Base-by-base conservation (phyloP, 768 basidiomycete species). In the Lactarius sanguifluus region DNA sequence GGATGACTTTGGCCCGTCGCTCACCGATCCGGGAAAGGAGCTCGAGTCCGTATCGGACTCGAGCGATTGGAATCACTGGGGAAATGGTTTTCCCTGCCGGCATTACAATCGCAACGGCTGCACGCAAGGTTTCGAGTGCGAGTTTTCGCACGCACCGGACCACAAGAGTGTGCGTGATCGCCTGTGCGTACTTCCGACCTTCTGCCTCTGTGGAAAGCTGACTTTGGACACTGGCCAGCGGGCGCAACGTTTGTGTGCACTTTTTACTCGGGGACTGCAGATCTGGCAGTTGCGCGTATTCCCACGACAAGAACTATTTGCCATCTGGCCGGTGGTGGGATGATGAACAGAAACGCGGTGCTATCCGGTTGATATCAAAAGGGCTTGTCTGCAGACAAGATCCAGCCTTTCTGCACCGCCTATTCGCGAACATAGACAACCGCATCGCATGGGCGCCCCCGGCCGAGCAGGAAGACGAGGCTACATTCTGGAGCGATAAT, bases 51-150 rank as follows among this genome's bases (percentile, higher is more conserved):
- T 79, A 7, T 84, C 82, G 0, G 85, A 86, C 71, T 82, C 82
- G 12, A 84, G 82, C 57, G 85, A 86, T 69, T 85, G 78, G 66
- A 75, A 77, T 47, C 85, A 86, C 65, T 71, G 70, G 2, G 85
- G 85, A 3, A 86, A 84, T 59, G 79, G 80, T 3, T 76, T 79
- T 2, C 81, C 85, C 0, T 87, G 86, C 72, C 77, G 81, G 47
- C 83, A 82, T 71, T 85, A 86, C 71, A 87, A 87, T 64, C 83
- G 81, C 65, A 76, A 78, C 16, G 82, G 82, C 0, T 86, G 85
- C 71, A 72, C 64, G 12, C 75, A 77, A 3, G 83, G 84, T 0
- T 57, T 18, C 9, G 62, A 69, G 3, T 87, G 86, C 69, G 64
- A 64, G 18, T 85, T 77, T 73, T 83, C 80, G 28, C 85, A 87